Conservation (phyloP, 805 yeast species). For the fission yeast (Schizosaccharomyces pombe) region DNA sequence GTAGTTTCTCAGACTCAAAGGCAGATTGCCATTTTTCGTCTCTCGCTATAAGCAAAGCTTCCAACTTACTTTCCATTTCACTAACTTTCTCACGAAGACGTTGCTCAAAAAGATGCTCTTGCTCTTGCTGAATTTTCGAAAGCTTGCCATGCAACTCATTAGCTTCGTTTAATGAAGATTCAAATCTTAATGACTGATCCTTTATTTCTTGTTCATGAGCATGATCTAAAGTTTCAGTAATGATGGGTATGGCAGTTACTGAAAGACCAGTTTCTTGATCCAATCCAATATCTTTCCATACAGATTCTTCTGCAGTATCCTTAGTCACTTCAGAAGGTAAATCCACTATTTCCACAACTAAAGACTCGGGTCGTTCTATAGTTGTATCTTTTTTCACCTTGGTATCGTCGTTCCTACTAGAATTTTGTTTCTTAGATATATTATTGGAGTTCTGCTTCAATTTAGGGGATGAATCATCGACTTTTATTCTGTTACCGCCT, state of each 20-base stretch:
- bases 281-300: not conserved
- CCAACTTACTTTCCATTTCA: constrained; percentile 31
- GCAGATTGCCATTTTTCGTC: constrained; percentile 27
- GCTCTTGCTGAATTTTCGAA: not conserved
- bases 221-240: not conserved
- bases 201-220: not conserved
- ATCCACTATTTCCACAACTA: not conserved
- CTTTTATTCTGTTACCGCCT: not conserved
- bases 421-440: too few relatives aligned
- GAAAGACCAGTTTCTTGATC: not conserved
- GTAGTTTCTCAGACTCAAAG: constrained; percentile 29
- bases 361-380: too few relatives aligned
- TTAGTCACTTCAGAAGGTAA: not conserved
- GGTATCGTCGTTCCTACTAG: too few relatives aligned
- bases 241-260: not conserved
- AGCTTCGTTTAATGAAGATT: not conserved
- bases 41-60: constrained; percentile 17
- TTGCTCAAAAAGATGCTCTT: not conserved
- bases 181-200: not conserved
- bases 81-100: constrained; percentile 5
- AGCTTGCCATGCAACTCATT: not conserved
- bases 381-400: too few relatives aligned
- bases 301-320: not conserved
- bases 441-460: too few relatives aligned
- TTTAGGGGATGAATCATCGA: not conserved